Conservation (phyloP, 1,139 yeast species). For the Groenewaldozyma sp. region DNA sequence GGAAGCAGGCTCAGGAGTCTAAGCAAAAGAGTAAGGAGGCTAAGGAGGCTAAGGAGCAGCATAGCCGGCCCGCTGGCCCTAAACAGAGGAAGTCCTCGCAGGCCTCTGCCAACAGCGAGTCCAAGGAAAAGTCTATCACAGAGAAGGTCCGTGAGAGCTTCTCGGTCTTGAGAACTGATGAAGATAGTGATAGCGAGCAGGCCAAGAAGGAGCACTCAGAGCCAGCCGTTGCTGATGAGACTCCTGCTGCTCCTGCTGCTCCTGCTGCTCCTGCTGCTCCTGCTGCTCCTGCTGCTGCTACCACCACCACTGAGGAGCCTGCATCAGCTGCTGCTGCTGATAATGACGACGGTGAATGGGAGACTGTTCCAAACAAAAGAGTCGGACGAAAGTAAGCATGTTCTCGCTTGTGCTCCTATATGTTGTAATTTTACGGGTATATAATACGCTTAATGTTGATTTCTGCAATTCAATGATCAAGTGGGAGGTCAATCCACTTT, state of each 20-base stretch:
- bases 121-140: slow-evolving; percentile 7
- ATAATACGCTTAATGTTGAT: too few relatives aligned
- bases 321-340: too few relatives aligned
- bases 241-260: slow-evolving; percentile 26
- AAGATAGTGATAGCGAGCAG: slow-evolving; percentile 47
- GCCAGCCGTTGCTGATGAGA: slow-evolving; percentile 24
- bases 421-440: too few relatives aligned
- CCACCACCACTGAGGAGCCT: too few relatives aligned
- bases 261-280: slow-evolving; percentile 20
- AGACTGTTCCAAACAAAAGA: slow-evolving; percentile 36
- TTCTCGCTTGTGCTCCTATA: too few relatives aligned
- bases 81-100: slow-evolving; percentile 15
- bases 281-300: slow-evolving; percentile 33
- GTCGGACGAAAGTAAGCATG: slow-evolving; percentile 9
- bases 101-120: slow-evolving; percentile 7
- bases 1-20: slow-evolving; percentile 21
- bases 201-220: slow-evolving; percentile 19
- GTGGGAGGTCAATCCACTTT: too few relatives aligned
- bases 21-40: slow-evolving; percentile 15
- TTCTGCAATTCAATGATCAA: too few relatives aligned
- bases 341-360: slow-evolving; percentile 51
- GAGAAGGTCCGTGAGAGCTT: slow-evolving; percentile 31
- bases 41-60: slow-evolving; percentile 22
- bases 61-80: slow-evolving; percentile 21
- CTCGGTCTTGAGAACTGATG: slow-evolving; percentile 59